These are phyloP conservation scores for Clonostachys rhizophaga DNA, from an alignment of 2,329 filamentous ascomycete species.

Conservation along the genomic window DNA sequence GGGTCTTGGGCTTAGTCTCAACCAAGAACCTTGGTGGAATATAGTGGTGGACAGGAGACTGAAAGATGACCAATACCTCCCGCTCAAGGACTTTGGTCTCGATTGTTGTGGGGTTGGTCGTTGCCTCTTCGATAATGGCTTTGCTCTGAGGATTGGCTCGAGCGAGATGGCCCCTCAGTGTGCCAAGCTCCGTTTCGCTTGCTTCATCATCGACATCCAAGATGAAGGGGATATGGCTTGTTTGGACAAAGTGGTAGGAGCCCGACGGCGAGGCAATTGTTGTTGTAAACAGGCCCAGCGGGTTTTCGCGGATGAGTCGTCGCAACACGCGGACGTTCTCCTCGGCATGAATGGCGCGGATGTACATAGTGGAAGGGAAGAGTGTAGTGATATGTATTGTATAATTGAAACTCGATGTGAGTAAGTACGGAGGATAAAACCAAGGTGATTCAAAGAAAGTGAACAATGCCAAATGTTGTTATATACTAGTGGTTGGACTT, in stretches of 20 bases:
- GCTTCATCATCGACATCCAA: constrained; percentile 41
- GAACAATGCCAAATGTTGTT: no score
- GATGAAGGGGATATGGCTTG: constrained; percentile 56
- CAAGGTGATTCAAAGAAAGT: no score
- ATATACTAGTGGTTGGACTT: no score
- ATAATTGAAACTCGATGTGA: no score
- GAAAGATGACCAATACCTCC: constrained; percentile 62
- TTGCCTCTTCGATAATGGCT: constrained; percentile 45
- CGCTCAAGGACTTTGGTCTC: constrained; percentile 27
- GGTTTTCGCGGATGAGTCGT: constrained; percentile 52
- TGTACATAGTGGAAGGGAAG: constrained; percentile 42
- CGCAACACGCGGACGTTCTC: constrained; percentile 40
- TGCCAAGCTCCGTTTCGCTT: constrained; percentile 28
- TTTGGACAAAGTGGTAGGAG: constrained; percentile 45
- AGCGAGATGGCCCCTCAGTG: constrained; percentile 58
- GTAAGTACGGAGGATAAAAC: no score
- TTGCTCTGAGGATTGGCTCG: constrained; percentile 60
- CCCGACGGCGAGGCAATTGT: constrained; percentile 41
- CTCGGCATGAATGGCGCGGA: constrained; percentile 50
- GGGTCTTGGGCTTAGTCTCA: constrained; percentile 58
- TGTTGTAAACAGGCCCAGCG: constrained; percentile 59
- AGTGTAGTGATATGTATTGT: no score
- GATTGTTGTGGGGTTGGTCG: constrained; percentile 5
- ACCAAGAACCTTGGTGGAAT: constrained; percentile 66
- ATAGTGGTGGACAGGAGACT: constrained; percentile 52